Base-by-base conservation (phyloP, 164 flowering plant genomes). In the Nymphaea thermarum region DNA sequence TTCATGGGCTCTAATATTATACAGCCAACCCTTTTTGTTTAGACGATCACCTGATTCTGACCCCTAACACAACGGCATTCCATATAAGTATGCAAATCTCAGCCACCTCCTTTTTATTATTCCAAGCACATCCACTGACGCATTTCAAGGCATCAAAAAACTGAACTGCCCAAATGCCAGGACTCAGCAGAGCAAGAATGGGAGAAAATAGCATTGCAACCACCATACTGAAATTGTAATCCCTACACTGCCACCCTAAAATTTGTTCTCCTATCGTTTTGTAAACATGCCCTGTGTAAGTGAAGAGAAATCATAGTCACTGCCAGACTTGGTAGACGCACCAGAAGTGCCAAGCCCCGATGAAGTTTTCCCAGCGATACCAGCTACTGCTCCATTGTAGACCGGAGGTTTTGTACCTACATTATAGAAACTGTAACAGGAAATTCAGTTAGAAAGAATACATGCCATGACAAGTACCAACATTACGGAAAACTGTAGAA, bases 231-330 rank as follows among this genome's bases (percentile, higher is more conserved):
- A 17, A 17, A 11, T 17, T 41, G 64, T 62, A 41, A 62, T 62
- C 17, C 64, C 64, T 17, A 62, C 11, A 17, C 10, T 17, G 64
- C 36, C 12, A 62, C 36, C 4, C 64, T 41, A 12, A 62, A 10
- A 62, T 62, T 17, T 41, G 10, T 17, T 62, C 10, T 7, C 42
- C 64, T 81, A 87, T 6, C 76, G 87, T 77, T 91, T 91, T 44
- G 90, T 60, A 71, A 91, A 80, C 73, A 80, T 64, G 47, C 85
- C 87, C 70, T 81, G 81, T 10, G 79, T 79, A 57, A 83, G 66
- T 44, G 83, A 81, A 42, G 84, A 83, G 74, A 83, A 83, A 64
- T 81, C 86, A 60, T 69, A 78, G 16, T 92, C 98, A 44, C 81
- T 86, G 66, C 75, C 87, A 1, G 85, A 44, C 69, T 74, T 77